Evolutionary conservation across 2,329 filamentous ascomycete species (phyloP), one percentile per base, ranked within the genome.

Genomic region (Rugonectria rugulosa): DNA sequence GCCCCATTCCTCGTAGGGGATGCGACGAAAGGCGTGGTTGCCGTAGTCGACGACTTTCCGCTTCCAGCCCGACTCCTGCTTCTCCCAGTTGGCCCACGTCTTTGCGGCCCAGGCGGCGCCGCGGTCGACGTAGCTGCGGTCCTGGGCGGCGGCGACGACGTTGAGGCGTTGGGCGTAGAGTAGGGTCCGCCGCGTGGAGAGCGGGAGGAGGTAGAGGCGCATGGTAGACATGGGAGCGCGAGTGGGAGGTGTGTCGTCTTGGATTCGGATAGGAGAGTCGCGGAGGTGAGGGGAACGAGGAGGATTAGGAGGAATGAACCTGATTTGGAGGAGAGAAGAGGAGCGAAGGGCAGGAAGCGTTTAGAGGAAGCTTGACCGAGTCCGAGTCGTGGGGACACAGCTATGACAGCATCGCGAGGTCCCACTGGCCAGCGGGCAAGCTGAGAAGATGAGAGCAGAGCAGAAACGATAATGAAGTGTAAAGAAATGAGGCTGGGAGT

Each of bases 1-100:
- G 0, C 91, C 92, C 95, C 95, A 99, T 88, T 99, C 95, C 76
- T 98, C 91, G 72, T 91, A 97, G 3, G 95, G 91, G 68, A 99
- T 96, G 60, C 91, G 86, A 66, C 91, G 88, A 58, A 99, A 85
- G 14, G 91, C 86, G 43, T 86, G 80, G 76, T 99, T 97, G 52
- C 95, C 95, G 73, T 94, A 96, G 56, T 84, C 81, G 47, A 95
- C 94, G 17, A 97, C 82, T 65, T 86, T 86, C 70, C 89, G 92
- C 79, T 97, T 92, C 95, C 95, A 98, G 49, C 91, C 90, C 38
- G 81, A 81, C 15, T 93, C 87, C 63, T 88, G 89, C 72, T 89
- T 87, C 75, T 98, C 95, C 93, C 94, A 98, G 55, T 80, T 78
- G 4, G 90, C 83, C 94, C 94, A 98, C 37, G 89, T 87, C 65